Base-by-base conservation (phyloP, 176 grass and related monocot genomes). In the Pontederia paniculata region DNA sequence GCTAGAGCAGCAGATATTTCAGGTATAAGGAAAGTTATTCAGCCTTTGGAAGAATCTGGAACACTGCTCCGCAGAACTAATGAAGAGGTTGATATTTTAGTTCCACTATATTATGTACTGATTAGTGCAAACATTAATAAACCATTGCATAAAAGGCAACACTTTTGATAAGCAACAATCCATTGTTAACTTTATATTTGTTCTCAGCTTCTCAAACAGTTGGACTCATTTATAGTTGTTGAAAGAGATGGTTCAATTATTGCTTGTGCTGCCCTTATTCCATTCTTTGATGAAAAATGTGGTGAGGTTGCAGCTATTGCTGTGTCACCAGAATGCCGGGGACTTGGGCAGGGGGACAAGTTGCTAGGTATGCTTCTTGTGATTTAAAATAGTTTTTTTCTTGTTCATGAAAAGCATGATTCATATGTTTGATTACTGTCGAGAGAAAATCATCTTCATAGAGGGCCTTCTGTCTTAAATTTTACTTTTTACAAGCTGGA, bases 271-370 rank as follows among this genome's bases (percentile, higher is more conserved):
- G 85, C 90, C 47, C 76, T 96, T 61, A 80, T 96, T 47, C 82
- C 90, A 54, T 96, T 83, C 71, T 65, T 61, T 68, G 73, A 85
- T 65, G 82, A 89, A 17, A 86, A 89, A 76, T 89, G 85, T 50
- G 90, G 85, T 10, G 90, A 96, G 81, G 85, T 96, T 70, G 85
- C 90, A 73, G 85, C 90, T 70, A 78, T 96, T 69, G 85, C 90
- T 59, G 90, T 89, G 28, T 89, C 90, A 70, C 85, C 88, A 70
- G 90, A 96, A 78, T 96, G 90, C 45, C 85, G 90, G 37, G 85
- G 90, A 49, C 74, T 81, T 56, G 90, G 85, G 61, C 90, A 96
- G 86, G 90, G 90, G 54, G 90, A 96, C 65, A 96, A 96, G 66
- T 80, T 96, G 42, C 85, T 96, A 9, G 90, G 90, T 96, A 88